Base-by-base conservation (phyloP, 176 grass and related monocot genomes). In the Canna indica region DNA sequence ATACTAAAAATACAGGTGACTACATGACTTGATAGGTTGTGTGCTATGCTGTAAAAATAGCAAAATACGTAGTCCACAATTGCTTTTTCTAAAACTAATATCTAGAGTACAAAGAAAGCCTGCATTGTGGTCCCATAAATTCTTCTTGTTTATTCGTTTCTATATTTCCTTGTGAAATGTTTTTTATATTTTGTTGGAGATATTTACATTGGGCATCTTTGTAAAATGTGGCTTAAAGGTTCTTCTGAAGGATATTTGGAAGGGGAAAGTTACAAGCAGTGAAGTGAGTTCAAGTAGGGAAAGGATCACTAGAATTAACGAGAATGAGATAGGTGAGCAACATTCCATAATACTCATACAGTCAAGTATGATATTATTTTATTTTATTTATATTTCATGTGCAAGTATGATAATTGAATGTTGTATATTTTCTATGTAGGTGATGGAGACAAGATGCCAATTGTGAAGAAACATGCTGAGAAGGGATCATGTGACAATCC, bases 161-260 rank as follows among this genome's bases (percentile, higher is more conserved):
- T 3, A 39, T 39, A 39, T 47, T 70, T 7, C 28, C 12, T 46
- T 7, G 7, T 30, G 1, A 48, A 30, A 14, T 48, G 5, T 18
- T 9, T 50, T 48, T 0, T 70, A 47, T 46, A 10, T 1, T 48
- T 70, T 48, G 45, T 18, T 27, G 41, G 24, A 39, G 36, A 41
- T 44, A 28, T 48, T n/a, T 54, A 62, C 12, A 56, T 20, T 61
- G 35, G 59, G 28, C 79, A 57, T 73, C 53, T 75, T 82, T 46
- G 30, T 20, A 69, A 60, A 35, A 15, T 70, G 16, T 63, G 25
- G 42, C 73, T 73, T 22, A 26, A 71, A 96, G 93, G 83, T 77
- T 79, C 45, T 84, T 82, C 70, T 91, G 73, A 80, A 91, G 76
- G 88, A 96, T 73, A 99, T 99, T 47, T 85, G 85, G 67, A 84